Evolutionary conservation across 2,329 filamentous ascomycete species (phyloP).

Genomic region (Cryphonectria nitschkei): DNA sequence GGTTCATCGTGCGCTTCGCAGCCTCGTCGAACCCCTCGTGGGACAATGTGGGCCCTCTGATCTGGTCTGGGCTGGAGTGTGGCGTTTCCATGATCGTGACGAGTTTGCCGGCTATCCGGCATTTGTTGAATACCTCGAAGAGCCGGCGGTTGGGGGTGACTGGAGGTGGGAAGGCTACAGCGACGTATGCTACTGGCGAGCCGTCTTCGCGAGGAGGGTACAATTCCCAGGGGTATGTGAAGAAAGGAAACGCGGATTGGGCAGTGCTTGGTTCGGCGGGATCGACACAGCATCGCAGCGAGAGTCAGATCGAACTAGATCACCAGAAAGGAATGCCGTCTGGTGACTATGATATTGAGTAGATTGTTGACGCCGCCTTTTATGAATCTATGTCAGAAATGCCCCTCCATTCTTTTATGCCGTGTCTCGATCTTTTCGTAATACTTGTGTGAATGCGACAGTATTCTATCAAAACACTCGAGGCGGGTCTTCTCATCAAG

Average conservation of each 20-base stretch:
- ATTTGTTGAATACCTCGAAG: slow-evolving; percentile 31
- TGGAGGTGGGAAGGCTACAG: slow-evolving; percentile 15
- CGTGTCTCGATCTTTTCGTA: background rate
- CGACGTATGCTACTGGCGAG: slow-evolving; percentile 7
- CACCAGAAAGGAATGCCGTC: slow-evolving; percentile 30
- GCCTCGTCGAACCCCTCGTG: slow-evolving; percentile 43
- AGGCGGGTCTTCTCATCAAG: too few species aligned
- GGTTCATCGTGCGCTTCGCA: slow-evolving; percentile 40
- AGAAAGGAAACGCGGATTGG: background rate
- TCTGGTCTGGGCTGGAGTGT: slow-evolving; percentile 49
- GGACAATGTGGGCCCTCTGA: slow-evolving; percentile 44
- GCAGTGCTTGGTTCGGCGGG: slow-evolving; percentile 13
- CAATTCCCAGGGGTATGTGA: background rate
- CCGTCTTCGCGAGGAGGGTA: background rate
- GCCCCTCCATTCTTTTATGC: background rate
- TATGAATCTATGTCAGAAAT: background rate
- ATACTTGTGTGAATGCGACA: background rate
- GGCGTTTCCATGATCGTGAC: slow-evolving; percentile 46
- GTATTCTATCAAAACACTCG: too few species aligned
- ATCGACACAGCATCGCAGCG: slow-evolving; percentile 26
- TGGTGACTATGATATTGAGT: background rate
- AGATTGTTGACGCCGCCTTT: background rate
- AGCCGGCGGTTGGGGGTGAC: slow-evolving; percentile 22
- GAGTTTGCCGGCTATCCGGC: slow-evolving; percentile 45
- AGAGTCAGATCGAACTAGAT: slow-evolving; percentile 38